Evolutionary conservation across 2,329 filamentous ascomycete genomes (phyloP), one percentile per base, ranked within the genome.

Genomic region (Aureobasidium zeae): DNA sequence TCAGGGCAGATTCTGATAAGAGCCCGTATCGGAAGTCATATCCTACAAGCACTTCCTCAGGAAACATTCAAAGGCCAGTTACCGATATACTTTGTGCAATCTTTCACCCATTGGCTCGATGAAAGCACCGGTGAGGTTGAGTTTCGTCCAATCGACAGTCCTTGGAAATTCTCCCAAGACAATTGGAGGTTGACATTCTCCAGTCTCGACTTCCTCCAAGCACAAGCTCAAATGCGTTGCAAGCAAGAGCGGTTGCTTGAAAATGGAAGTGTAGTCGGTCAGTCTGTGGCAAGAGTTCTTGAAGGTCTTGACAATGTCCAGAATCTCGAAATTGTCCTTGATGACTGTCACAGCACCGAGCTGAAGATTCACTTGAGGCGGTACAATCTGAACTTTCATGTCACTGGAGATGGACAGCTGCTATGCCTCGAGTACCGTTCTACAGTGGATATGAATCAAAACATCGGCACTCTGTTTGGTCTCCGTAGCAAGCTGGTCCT

Each of bases 31-130:
- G 2, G 30, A 6, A n/a, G 48, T 1, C 36, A 44, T 1, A 15
- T 64, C 0, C 52, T 65, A 1, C 65, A 71, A 39, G 53, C 58
- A 2, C 47, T 73, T 12, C 58, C 61, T 1, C 33, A 37, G 0
- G 8, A 43, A 0, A 26, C 60, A 0, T 64, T 70, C 29, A 17
- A 41, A 2, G 31, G 44, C 0, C 76, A 79, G 49, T 57, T 81
- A 0, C 79, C 79, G 0, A 50, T 50, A 0, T 54, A 63, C 0
- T 60, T 83, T 0, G 48, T 78, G 0, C 56, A 71, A 0, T 58
- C 68, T 5, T 80, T 73, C 37, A 62, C 72, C 0, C 78, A 83
- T 48, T 83, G 77, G 76, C 59, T 81, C 3, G 63, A 81, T 30
- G 10, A 78, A 0, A 35, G 47, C 2, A 60, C 58, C 1, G 61